Base-by-base conservation (phyloP, 164 flowering plant genomes). In the Chimonanthus praecox region DNA sequence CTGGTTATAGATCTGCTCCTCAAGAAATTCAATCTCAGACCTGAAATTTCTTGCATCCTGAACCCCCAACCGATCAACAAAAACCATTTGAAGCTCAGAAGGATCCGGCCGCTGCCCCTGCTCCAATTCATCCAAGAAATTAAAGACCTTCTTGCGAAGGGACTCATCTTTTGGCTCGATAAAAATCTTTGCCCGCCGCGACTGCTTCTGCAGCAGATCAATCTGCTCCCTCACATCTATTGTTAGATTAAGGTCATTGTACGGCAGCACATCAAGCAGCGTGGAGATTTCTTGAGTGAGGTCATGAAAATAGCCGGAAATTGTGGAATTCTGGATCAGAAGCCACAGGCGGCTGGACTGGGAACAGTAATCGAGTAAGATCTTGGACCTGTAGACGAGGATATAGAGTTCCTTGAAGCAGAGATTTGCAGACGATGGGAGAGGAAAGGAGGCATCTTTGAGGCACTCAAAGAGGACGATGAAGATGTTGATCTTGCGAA, bases 231-330 rank as follows among this genome's bases (percentile, higher is more conserved):
- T 77, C 46, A 88, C 72, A 75, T 95, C 98, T 43, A 79, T 83
- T 68, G 84, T 74, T 72, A 88, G 71, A 58, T 77, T 79, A n/a
- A 89, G 63, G 62, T 92, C 92, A 18, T 71, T 50, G 58, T 88
- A 58, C 7, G 98, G 98, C 49, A 95, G 86, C 3, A 93, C 97
- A 78, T 95, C 99, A 71, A 95, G 80, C 46, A 95, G 82, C 33
- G 99, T 95, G 15, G 87, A 89, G 13, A 95, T 84, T 58, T 93
- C 97, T 74, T 80, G 89, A 60, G 80, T 86, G 68, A 95, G 73
- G 75, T 95, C 99, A 75, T 89, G 92, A 65, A 92, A 95, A 77
- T 87, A 87, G 3, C 89, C 89, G 9, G 97, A 90, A 79, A 96
- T 78, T 44, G 90, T 75, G 8, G 85, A 85, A 79, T 87, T 89